Percentiles rank a stretch among this genome's conserved stretches.
phyloP scores from a whole-genome alignment of 495 filamentous ascomycete genomes.

The Penicillium coffeae region DNA sequence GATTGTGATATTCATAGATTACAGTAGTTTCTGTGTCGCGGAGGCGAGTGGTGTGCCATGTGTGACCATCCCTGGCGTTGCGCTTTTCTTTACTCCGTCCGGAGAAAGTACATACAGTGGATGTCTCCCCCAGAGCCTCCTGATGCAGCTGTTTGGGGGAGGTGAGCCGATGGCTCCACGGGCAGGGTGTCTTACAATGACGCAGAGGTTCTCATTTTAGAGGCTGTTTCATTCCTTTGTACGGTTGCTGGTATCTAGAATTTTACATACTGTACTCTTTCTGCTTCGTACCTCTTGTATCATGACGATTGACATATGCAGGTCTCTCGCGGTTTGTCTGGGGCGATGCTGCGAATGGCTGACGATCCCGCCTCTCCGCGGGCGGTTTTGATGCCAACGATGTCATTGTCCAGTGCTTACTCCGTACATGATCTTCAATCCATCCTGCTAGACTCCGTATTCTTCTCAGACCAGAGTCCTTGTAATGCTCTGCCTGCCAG shows the following conservation, averaged over 20 bases:
- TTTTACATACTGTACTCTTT: neutral
- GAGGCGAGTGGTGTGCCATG: too few relatives aligned
- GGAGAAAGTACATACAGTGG: neutral
- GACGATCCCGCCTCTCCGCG: slow-evolving; percentile 5
- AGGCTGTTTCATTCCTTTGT: too few relatives aligned
- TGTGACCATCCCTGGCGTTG: too few relatives aligned
- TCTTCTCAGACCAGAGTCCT: too few relatives aligned
- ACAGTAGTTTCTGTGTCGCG: neutral
- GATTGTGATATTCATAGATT: too few relatives aligned
- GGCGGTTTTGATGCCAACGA: neutral
- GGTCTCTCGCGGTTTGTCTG: neutral
- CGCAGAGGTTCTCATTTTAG: neutral
- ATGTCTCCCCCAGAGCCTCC: neutral
- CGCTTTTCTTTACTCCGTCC: too few relatives aligned
- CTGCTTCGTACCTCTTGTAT: neutral
- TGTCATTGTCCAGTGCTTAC: neutral
- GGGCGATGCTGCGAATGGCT: slow-evolving; percentile 5
- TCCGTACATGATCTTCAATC: too few relatives aligned
- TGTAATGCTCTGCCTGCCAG: too few relatives aligned
- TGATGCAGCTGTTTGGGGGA: too few relatives aligned
- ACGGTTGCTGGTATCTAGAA: too few relatives aligned
- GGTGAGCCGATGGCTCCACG: neutral
- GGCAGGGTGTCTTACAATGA: neutral
- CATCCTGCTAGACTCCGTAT: too few relatives aligned
- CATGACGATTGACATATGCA: neutral